Evolutionary conservation across 495 filamentous ascomycete genomes (phyloP), one percentile per base, ranked within the genome.

Genomic region (Annulohypoxylon moriforme): DNA sequence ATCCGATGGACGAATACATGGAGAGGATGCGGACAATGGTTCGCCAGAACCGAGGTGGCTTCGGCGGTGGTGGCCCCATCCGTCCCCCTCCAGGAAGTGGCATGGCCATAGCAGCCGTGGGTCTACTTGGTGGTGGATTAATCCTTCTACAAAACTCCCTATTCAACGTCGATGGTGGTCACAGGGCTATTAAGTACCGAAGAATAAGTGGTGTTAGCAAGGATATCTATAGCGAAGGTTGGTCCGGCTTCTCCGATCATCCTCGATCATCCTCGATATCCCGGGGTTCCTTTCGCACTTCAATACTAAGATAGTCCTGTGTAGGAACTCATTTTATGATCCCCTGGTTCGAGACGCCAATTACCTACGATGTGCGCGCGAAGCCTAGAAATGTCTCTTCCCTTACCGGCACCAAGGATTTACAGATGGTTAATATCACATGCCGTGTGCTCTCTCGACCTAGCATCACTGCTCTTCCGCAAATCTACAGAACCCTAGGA

Each of bases 371-470:
- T 81, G 96, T 99, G 64, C 95, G 96, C 79, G 96, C 96, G 22
- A 97, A 96, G 83, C 96, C 96, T 74, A 90, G 96, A 75, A 97
- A 95, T 78, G 96, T 99, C 67, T 91, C 96, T 68, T 99, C 96
- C 76, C 90, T 99, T 61, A 98, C 96, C 60, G 96, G 96, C 72
- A 99, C 96, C 77, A 99, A 99, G 83, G 96, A 99, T 82, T 84
- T 99, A 79, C 96, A 99, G 87, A 99, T 99, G 96, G 96, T 99
- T 79, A 99, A 99, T 87, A 99, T 99, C 81, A 99, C 96, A 77
- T 99, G 96, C 84, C 96, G 96, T 94, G 96, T 99, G 55, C 93
- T 99, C 60, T 97, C 94, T 47, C 87, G 93, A 77, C 96, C 96
- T 66, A 89, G 92, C 38, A 84, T 98, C 73, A 88, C 93, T 61